Conservation (phyloP, 176 grass and related monocot genomes). For the Ensete glaucum region DNA sequence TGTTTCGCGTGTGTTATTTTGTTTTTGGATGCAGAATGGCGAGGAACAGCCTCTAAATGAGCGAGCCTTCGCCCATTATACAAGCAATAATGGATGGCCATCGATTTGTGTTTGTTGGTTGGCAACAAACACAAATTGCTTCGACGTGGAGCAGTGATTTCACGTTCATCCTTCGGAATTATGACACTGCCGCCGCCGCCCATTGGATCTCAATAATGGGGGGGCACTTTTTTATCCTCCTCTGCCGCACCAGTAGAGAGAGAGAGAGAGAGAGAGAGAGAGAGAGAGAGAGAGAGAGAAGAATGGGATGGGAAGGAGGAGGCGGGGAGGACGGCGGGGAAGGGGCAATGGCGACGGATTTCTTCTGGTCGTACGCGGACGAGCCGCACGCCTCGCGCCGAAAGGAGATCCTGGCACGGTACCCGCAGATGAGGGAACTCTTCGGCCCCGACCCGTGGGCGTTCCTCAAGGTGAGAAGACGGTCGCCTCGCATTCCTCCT, state of each 20-base stretch:
- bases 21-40: background rate
- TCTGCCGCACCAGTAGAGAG: background rate
- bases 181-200: too few relatives aligned
- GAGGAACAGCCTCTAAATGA: too few relatives aligned
- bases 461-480: slow-evolving; percentile 52
- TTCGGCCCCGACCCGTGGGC: slow-evolving; percentile 88
- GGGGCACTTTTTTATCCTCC: background rate
- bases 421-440: slow-evolving; percentile 96
- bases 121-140: too few relatives aligned
- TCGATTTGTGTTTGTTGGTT: too few relatives aligned
- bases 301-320: slow-evolving; percentile 22
- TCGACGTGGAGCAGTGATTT: too few relatives aligned
- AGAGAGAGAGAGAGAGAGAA: slow-evolving; percentile 5
- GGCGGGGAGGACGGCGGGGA: slow-evolving; percentile 30
- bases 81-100: too few relatives aligned
- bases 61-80: too few relatives aligned
- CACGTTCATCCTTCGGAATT: too few relatives aligned
- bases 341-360: slow-evolving; percentile 77
- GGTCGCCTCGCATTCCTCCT: background rate
- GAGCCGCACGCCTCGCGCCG: slow-evolving; percentile 91
- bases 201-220: too few relatives aligned
- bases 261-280: too few relatives aligned
- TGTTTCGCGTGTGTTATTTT: background rate
- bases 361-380: slow-evolving; percentile 99
- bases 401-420: slow-evolving; percentile 72